A percentile compares a stretch with the other conserved stretches of the same genome.
phyloP scores from a whole-genome alignment of 495 filamentous ascomycete species.

The Penicillium parvum region DNA sequence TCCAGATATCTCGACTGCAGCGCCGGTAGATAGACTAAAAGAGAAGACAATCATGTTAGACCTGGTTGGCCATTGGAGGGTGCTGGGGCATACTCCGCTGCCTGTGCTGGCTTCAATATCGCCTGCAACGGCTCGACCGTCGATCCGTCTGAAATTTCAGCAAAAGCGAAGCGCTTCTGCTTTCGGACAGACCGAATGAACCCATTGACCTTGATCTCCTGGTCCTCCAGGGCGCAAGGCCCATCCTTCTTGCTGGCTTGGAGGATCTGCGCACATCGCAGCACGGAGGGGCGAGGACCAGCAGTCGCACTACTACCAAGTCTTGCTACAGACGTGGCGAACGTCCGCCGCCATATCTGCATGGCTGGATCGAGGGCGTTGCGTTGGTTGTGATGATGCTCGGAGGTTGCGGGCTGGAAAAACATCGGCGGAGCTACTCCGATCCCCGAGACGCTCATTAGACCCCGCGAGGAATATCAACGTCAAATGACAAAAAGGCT shows the following conservation, averaged over 20 bases:
- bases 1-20: constrained; percentile 74
- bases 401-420: constrained; percentile 22
- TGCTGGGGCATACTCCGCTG: constrained; percentile 61
- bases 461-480: neutral
- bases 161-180: constrained; percentile 80
- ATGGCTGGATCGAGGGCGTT: constrained; percentile 27
- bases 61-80: neutral
- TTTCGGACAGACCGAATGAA: constrained; percentile 80
- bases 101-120: constrained; percentile 68
- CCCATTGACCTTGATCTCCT: constrained; percentile 62
- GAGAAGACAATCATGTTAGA: constrained; percentile 6
- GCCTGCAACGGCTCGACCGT: constrained; percentile 75
- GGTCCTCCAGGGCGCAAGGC: constrained; percentile 31
- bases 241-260: constrained; percentile 24
- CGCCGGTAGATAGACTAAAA: constrained; percentile 69
- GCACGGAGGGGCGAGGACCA: constrained; percentile 12
- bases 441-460: constrained; percentile 1
- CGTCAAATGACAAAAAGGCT: too few species aligned
- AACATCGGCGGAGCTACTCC: constrained; percentile 11
- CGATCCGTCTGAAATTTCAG: constrained; percentile 83
- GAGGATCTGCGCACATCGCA: constrained; percentile 41
- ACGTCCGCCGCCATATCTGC: constrained; percentile 43
- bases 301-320: constrained; percentile 20
- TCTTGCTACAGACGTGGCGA: constrained; percentile 38
- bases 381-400: constrained; percentile 12